A percentile compares a stretch with the other conserved stretches of the same genome.
Conservation (phyloP, 306 rosid genomes). For the Benincasa hispida region DNA sequence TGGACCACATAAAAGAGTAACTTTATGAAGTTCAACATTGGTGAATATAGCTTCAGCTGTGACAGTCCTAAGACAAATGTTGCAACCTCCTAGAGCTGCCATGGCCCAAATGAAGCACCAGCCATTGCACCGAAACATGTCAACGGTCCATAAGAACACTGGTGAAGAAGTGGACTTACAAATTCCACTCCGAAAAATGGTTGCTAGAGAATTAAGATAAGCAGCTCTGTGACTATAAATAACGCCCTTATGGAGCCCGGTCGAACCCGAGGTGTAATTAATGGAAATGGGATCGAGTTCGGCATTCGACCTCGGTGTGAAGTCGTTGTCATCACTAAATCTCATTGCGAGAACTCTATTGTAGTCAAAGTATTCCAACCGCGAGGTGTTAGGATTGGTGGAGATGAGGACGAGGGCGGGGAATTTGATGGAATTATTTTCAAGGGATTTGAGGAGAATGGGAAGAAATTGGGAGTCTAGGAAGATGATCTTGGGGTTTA, state of each 20-base stretch:
- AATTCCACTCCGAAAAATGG: conserved; percentile 30
- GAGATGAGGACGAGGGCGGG: conserved; percentile 46
- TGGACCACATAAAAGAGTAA: conserved; percentile 63
- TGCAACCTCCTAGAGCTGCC: conserved; percentile 71
- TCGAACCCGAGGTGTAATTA: conserved; percentile 76
- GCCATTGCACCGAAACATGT: conserved; percentile 90
- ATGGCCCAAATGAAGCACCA: conserved; percentile 83
- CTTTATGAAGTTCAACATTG: conserved; percentile 33
- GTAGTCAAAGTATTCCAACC: conserved; percentile 19
- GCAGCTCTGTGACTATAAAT: conserved; percentile 66
- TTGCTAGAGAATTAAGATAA: conserved; percentile 52
- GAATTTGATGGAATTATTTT: conserved; percentile 13
- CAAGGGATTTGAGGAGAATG: conserved; percentile 24
- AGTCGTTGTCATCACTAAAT: neutral
- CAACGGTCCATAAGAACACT: conserved; percentile 84
- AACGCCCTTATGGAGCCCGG: conserved; percentile 68
- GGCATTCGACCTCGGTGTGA: conserved; percentile 20
- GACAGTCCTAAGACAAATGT: conserved; percentile 38
- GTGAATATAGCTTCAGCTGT: conserved; percentile 37
- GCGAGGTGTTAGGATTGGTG: conserved; percentile 6
- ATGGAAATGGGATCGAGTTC: conserved; percentile 66
- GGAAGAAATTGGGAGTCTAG: conserved; percentile 43
- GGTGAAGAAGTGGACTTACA: conserved; percentile 10
- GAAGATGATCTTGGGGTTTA: conserved; percentile 45
- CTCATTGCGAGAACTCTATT: conserved; percentile 24